Evolutionary conservation across 169 alveolate genomes (phyloP).

Genomic region (Condylostoma magnum): DNA sequence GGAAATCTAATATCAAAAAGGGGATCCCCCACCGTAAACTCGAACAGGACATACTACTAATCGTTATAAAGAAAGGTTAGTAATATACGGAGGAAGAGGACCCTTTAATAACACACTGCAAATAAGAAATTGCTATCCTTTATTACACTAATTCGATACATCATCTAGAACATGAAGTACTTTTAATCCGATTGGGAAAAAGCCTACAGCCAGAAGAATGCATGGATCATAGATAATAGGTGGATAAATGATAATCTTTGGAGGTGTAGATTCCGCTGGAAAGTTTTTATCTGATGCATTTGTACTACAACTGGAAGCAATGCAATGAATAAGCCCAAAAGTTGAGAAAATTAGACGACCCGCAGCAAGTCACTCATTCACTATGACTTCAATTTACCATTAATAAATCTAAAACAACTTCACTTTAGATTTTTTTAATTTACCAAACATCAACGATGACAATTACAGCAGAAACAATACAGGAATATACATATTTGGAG

Average conservation of each 20-base stretch:
- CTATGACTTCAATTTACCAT: not conserved
- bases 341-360: not conserved
- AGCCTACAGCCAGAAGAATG: not conserved
- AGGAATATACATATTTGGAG: conserved; percentile 26
- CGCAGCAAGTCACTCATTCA: not conserved
- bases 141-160: not conserved
- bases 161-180: not conserved
- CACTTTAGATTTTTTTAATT: not conserved
- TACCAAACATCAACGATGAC: not conserved
- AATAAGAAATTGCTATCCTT: not conserved
- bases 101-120: not conserved
- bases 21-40: not conserved
- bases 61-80: not conserved
- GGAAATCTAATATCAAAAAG: not conserved
- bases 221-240: not conserved
- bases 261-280: not conserved
- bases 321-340: not conserved
- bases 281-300: not conserved
- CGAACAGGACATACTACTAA: conserved; percentile 10
- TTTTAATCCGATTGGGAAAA: not conserved
- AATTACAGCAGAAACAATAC: not conserved
- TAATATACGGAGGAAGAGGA: conserved; percentile 20
- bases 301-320: not conserved
- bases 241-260: not conserved
- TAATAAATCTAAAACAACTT: not conserved